phyloP scores from a whole-genome alignment of 345 rosid species.

The Dimocarpus longan region DNA sequence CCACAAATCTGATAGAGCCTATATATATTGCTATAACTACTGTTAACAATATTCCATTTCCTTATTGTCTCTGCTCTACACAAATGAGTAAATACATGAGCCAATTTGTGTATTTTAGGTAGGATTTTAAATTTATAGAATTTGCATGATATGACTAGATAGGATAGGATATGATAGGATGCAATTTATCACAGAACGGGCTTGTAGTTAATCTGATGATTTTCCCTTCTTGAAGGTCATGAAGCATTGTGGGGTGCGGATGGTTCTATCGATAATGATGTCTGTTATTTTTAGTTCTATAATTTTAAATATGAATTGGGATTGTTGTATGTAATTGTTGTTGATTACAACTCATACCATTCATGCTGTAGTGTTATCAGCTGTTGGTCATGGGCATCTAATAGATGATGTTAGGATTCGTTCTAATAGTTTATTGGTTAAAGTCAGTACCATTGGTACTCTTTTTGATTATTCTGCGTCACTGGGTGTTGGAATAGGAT shows the following conservation, averaged over 20 bases:
- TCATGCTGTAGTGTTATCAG: background rate
- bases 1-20: background rate
- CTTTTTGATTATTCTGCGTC: background rate
- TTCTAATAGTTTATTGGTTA: background rate
- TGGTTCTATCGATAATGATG: background rate
- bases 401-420: background rate
- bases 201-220: background rate
- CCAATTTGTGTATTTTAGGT: background rate
- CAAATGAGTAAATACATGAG: background rate
- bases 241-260: background rate
- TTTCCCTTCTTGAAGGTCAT: background rate
- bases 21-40: background rate
- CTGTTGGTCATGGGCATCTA: background rate
- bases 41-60: background rate
- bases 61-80: background rate
- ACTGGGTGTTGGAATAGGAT: background rate
- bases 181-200: background rate
- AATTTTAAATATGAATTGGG: too few relatives aligned
- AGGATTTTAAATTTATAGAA: background rate
- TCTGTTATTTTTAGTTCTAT: background rate
- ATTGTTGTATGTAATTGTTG: background rate
- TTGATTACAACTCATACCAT: too few relatives aligned
- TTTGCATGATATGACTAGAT: background rate
- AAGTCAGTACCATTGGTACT: too few relatives aligned
- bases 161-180: too few relatives aligned